A percentile compares a stretch with the other conserved stretches of the same genome.
phyloP scores from a whole-genome alignment of 345 rosid species.

The Populus davidiana region DNA sequence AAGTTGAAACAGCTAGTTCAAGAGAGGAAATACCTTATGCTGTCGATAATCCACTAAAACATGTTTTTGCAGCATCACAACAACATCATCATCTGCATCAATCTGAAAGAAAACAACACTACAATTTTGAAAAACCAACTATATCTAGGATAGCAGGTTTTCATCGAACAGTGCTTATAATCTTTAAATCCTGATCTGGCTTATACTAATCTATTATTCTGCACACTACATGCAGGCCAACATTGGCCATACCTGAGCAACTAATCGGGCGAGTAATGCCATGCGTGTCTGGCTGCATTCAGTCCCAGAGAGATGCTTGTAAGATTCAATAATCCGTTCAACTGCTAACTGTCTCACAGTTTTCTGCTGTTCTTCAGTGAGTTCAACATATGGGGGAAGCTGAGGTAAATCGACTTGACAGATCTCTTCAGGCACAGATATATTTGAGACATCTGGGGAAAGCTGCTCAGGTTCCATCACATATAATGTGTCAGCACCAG shows the following conservation, averaged over 20 bases:
- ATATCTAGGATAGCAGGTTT: conserved; percentile 6
- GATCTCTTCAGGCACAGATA: conserved; percentile 57
- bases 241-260: conserved; percentile 61
- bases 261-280: conserved; percentile 76
- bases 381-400: conserved; percentile 70
- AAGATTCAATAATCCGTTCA: conserved; percentile 68
- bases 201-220: no score
- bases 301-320: conserved; percentile 49
- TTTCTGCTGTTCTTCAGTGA: conserved; percentile 53
- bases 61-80: conserved; percentile 61
- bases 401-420: conserved; percentile 51
- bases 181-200: background rate
- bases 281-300: conserved; percentile 53
- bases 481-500: conserved; percentile 41
- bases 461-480: conserved; percentile 49
- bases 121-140: conserved; percentile 2
- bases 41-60: conserved; percentile 63
- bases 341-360: conserved; percentile 57
- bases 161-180: background rate
- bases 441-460: conserved; percentile 40
- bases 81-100: conserved; percentile 66
- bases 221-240: no score
- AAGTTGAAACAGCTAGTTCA: background rate
- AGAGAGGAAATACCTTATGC: conserved; percentile 59
- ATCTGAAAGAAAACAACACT: conserved; percentile 44